Conservation (phyloP, 2,329 filamentous ascomycete genomes). For the Botryotinia calthae region DNA sequence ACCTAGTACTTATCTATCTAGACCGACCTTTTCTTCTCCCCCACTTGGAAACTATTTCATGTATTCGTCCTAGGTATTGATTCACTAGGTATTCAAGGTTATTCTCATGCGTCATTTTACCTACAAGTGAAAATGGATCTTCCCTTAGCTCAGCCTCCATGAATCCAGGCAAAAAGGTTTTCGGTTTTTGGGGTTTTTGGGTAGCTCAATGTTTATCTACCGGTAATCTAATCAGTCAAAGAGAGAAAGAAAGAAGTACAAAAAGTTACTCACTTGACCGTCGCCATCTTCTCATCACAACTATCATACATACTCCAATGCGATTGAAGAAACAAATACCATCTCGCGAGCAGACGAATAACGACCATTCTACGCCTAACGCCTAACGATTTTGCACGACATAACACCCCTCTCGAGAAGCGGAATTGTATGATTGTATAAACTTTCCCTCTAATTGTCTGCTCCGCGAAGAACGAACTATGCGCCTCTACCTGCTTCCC, state of each 20-base stretch:
- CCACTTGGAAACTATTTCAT: background rate
- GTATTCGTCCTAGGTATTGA: background rate
- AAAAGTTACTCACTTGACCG: background rate
- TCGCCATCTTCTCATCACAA: background rate
- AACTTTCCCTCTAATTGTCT: background rate
- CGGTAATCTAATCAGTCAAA: background rate
- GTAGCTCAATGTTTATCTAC: background rate
- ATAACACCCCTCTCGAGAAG: background rate
- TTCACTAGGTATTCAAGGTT: background rate
- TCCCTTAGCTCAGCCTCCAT: background rate
- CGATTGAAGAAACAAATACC: background rate
- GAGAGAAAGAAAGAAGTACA: background rate
- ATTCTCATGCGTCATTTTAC: background rate
- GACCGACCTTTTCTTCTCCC: background rate
- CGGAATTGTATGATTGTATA: background rate
- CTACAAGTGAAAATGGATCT: constrained; percentile 1
- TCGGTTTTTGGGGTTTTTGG: background rate
- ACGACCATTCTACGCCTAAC: background rate
- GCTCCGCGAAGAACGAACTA: constrained; percentile 41
- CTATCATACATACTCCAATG: background rate
- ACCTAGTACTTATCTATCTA: background rate
- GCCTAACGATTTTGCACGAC: background rate
- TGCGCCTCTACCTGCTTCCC: constrained; percentile 93
- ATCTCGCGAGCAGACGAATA: background rate
- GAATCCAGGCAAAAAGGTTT: background rate